Evolutionary conservation across 2,329 filamentous ascomycete species (phyloP).

Genomic region (Cladosporium sphaerospermum): DNA sequence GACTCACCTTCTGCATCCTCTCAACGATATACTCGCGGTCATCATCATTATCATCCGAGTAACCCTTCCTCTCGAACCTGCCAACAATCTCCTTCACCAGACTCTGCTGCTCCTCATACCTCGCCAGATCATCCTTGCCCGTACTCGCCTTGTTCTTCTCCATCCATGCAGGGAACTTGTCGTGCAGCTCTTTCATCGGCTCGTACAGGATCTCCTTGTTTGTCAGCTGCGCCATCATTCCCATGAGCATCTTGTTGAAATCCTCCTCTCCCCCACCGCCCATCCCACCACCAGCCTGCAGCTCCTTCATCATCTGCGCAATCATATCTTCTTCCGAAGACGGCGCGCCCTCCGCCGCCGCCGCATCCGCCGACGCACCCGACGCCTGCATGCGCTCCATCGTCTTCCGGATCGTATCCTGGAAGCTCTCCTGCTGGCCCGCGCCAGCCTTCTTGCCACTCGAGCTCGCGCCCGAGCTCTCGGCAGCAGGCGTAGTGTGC

Average conservation of each 20-base stretch:
- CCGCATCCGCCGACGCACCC: constrained; percentile 76
- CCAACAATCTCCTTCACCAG: constrained; percentile 80
- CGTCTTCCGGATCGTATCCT: constrained; percentile 85
- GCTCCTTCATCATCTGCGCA: constrained; percentile 85
- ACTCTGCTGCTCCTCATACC: constrained; percentile 73
- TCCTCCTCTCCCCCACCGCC: constrained; percentile 63
- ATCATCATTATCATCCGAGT: constrained; percentile 71
- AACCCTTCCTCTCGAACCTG: constrained; percentile 78
- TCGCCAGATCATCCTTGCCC: constrained; percentile 64
- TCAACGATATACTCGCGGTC: constrained; percentile 93
- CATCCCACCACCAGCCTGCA: constrained; percentile 55
- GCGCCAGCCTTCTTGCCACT: constrained; percentile 8
- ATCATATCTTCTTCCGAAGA: constrained; percentile 68
- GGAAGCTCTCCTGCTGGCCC: constrained; percentile 62
- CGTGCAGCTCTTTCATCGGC: constrained; percentile 93
- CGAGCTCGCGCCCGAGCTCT: neutral
- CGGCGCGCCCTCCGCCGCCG: constrained; percentile 52
- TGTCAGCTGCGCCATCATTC: constrained; percentile 98
- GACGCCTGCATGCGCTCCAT: constrained; percentile 96
- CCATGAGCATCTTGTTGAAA: constrained; percentile 88
- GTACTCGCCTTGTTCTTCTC: constrained; percentile 70
- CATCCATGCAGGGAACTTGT: constrained; percentile 89
- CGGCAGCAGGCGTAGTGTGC: neutral
- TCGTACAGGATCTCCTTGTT: constrained; percentile 98
- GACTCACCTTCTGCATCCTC: constrained; percentile 86